These are phyloP conservation scores for Bipolaris victoriae DNA, from an alignment of 2,329 filamentous ascomycete species.

Conservation along the genomic window DNA sequence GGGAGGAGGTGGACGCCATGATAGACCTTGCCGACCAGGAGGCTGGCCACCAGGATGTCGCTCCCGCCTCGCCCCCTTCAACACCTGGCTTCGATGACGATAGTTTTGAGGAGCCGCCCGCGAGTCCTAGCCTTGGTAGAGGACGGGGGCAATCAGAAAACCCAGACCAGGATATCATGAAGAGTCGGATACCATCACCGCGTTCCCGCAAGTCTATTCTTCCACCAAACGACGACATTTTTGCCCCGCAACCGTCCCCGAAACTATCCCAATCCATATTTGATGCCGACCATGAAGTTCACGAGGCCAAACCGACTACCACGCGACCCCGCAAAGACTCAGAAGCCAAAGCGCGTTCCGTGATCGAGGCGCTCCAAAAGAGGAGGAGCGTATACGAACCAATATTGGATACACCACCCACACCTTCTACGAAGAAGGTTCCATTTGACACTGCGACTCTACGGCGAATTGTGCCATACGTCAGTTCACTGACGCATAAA, in stretches of 20 bases:
- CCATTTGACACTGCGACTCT: constrained; percentile 70
- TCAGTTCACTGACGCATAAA: constrained; percentile 55
- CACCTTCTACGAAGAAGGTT: constrained; percentile 59
- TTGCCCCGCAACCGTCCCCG: constrained; percentile 43
- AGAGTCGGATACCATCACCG: constrained; percentile 25
- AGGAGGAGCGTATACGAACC: constrained; percentile 48
- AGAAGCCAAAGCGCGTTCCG: constrained; percentile 65
- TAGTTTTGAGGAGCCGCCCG: constrained; percentile 61
- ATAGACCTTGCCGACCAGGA: constrained; percentile 79
- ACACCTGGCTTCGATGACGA: constrained; percentile 64
- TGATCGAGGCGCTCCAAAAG: constrained; percentile 66
- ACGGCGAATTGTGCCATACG: constrained; percentile 64
- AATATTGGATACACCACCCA: constrained; percentile 30
- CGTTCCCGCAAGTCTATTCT: constrained; percentile 46
- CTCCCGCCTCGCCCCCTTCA: constrained; percentile 60
- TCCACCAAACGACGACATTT: constrained; percentile 45
- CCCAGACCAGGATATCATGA: constrained; percentile 37
- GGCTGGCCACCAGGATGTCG: constrained; percentile 63
- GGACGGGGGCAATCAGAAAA: constrained; percentile 38
- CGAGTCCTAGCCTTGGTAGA: constrained; percentile 41
- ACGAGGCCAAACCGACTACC: constrained; percentile 33
- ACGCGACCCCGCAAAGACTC: constrained; percentile 61
- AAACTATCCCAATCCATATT: constrained; percentile 34
- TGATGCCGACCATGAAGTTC: constrained; percentile 31
- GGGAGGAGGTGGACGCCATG: constrained; percentile 85